Percentiles rank a stretch among this genome's conserved stretches.
phyloP scores from a whole-genome alignment of 2,329 filamentous ascomycete genomes.

The Xylaria sp. region DNA sequence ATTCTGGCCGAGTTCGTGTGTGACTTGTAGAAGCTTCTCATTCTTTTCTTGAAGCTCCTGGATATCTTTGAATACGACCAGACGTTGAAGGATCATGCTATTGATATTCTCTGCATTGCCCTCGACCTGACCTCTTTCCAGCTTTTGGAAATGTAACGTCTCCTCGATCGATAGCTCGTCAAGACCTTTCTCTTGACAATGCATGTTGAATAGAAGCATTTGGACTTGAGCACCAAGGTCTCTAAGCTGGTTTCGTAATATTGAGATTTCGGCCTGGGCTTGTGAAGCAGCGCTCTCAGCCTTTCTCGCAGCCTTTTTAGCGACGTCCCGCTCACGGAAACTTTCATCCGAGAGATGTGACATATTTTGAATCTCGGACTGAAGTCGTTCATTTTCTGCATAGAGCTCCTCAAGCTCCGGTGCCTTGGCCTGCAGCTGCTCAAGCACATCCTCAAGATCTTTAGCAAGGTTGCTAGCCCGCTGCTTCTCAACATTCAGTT shows the following conservation, averaged over 20 bases:
- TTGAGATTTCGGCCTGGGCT: conserved; percentile 75
- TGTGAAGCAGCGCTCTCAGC: conserved; percentile 77
- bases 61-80: conserved; percentile 91
- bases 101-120: conserved; percentile 83
- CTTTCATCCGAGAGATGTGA: conserved; percentile 86
- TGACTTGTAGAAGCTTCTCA: conserved; percentile 81
- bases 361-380: conserved; percentile 84
- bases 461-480: conserved; percentile 78
- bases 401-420: conserved; percentile 90
- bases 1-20: conserved; percentile 84
- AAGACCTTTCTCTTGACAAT: conserved; percentile 82
- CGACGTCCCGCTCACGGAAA: conserved; percentile 80
- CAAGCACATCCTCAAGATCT: conserved; percentile 86
- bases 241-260: conserved; percentile 86
- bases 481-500: conserved; percentile 78
- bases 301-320: conserved; percentile 81
- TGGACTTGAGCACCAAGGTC: conserved; percentile 92
- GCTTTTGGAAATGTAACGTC: conserved; percentile 77
- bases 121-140: conserved; percentile 79
- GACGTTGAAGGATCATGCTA: conserved; percentile 85
- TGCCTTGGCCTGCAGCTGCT: conserved; percentile 83
- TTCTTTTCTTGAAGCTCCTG: conserved; percentile 90
- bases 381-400: conserved; percentile 81
- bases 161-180: conserved; percentile 78
- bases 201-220: conserved; percentile 86